Evolutionary conservation across 768 basidiomycete species (phyloP).

Genomic region (Trametes cinnabarina): DNA sequence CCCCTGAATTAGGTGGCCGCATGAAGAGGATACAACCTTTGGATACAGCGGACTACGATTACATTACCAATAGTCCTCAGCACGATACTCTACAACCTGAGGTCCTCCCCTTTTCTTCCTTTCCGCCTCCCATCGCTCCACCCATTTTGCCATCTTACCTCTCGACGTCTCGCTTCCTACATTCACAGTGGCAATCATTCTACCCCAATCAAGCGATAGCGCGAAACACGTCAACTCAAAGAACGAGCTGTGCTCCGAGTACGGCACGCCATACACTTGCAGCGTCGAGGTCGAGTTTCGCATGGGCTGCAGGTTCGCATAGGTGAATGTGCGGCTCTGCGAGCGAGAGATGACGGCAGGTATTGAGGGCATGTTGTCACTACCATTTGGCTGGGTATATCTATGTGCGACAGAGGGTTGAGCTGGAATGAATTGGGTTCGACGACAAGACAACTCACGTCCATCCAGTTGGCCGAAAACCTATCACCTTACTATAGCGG

Average conservation of each 20-base stretch:
- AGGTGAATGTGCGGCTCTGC: conserved; percentile 67
- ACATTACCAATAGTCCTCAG: conserved; percentile 47
- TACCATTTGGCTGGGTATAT: conserved; percentile 64
- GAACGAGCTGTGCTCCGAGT: conserved; percentile 96
- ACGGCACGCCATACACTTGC: conserved; percentile 81
- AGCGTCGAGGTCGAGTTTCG: conserved; percentile 67
- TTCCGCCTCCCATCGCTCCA: conserved; percentile 86
- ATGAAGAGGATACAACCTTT: too few relatives aligned
- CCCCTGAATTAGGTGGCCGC: too few relatives aligned
- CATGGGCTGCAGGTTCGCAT: conserved; percentile 62
- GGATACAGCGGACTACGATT: too few relatives aligned
- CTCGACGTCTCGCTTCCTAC: conserved; percentile 71
- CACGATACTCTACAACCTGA: conserved; percentile 37
- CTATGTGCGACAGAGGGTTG: conserved; percentile 33
- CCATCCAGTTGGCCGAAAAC: conserved; percentile 95
- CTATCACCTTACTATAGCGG: conserved; percentile 68
- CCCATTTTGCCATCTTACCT: conserved; percentile 86
- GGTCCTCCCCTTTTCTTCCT: conserved; percentile 52
- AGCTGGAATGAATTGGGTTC: not conserved
- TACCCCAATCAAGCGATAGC: conserved; percentile 77
- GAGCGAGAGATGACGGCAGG: conserved; percentile 64
- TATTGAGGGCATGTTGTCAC: conserved; percentile 60
- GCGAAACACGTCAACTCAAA: conserved; percentile 95
- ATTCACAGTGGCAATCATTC: conserved; percentile 96
- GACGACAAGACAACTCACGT: conserved; percentile 54